phyloP scores from a whole-genome alignment of 2,329 filamentous ascomycete genomes.

The Lachnellula willkommii region DNA sequence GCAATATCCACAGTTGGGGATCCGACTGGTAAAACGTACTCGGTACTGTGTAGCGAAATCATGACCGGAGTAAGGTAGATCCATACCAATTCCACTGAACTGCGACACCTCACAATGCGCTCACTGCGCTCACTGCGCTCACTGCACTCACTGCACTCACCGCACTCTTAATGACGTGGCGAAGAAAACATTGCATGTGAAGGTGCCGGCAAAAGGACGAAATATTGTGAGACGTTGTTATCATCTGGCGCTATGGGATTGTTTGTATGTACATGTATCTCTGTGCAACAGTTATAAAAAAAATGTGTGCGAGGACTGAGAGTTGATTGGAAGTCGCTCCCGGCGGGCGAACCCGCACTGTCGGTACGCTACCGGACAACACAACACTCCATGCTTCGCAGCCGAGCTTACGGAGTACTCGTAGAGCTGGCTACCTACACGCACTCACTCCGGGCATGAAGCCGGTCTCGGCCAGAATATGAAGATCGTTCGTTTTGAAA shows the following conservation, averaged over 20 bases:
- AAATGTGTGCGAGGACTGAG: constrained; percentile 16
- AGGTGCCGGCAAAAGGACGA: background rate
- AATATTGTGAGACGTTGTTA: constrained; percentile 1
- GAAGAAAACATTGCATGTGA: background rate
- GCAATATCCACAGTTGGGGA: background rate
- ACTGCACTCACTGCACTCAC: too few relatives aligned
- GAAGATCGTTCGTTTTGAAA: background rate
- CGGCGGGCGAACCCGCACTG: background rate
- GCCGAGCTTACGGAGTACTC: too few relatives aligned
- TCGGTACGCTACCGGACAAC: background rate
- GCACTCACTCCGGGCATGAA: too few relatives aligned
- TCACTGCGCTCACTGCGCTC: too few relatives aligned
- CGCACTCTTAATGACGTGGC: background rate
- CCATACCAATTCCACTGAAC: constrained; percentile 13
- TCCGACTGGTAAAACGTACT: constrained; percentile 10
- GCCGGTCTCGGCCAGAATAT: background rate
- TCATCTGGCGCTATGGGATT: constrained; percentile 3
- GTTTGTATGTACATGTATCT: background rate
- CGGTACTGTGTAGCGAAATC: background rate
- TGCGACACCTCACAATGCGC: constrained; percentile 5
- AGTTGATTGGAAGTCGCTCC: background rate
- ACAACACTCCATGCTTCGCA: too few relatives aligned
- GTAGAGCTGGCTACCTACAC: too few relatives aligned
- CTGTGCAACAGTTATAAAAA: constrained; percentile 15
- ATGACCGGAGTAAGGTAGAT: constrained; percentile 9